These are phyloP conservation scores for Didymella arachidicola DNA, from an alignment of 2,329 filamentous ascomycete genomes.

Conservation along the genomic window DNA sequence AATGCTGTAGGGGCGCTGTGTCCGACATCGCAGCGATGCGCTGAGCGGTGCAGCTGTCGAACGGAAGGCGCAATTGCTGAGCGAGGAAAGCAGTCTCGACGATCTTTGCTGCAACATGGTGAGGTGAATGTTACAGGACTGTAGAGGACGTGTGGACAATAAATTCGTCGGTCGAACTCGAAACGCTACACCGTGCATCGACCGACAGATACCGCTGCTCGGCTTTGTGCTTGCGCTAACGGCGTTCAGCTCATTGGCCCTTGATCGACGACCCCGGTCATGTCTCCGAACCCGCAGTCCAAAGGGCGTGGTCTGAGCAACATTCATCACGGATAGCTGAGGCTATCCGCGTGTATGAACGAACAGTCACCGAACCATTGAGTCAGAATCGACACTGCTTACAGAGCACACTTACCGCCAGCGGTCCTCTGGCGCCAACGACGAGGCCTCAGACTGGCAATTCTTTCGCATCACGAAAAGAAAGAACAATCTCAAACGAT, in stretches of 20 bases:
- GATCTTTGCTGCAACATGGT: constrained; percentile 51
- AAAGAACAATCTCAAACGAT: background rate
- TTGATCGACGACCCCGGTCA: background rate
- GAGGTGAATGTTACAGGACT: constrained; percentile 22
- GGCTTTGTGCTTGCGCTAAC: constrained; percentile 19
- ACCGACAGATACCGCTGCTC: constrained; percentile 34
- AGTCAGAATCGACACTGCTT: background rate
- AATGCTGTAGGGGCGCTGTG: constrained; percentile 57
- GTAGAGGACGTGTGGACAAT: constrained; percentile 24
- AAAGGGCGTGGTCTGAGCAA: constrained; percentile 23
- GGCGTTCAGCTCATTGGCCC: constrained; percentile 15
- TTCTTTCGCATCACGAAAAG: background rate
- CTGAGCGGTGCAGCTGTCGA: constrained; percentile 47
- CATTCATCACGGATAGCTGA: constrained; percentile 34
- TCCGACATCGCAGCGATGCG: constrained; percentile 56
- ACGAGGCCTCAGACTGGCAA: background rate
- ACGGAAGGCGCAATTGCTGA: constrained; percentile 40
- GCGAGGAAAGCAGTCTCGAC: constrained; percentile 44
- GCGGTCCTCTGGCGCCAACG: background rate
- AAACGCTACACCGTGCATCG: constrained; percentile 34
- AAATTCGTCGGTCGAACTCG: constrained; percentile 22
- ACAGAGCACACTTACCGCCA: background rate
- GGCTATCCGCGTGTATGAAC: constrained; percentile 31
- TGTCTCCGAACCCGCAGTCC: constrained; percentile 15
- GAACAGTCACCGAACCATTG: background rate